These are phyloP conservation scores for Zygoascus flipseniorum DNA, from an alignment of 805 yeast species.

Conservation along the genomic window DNA sequence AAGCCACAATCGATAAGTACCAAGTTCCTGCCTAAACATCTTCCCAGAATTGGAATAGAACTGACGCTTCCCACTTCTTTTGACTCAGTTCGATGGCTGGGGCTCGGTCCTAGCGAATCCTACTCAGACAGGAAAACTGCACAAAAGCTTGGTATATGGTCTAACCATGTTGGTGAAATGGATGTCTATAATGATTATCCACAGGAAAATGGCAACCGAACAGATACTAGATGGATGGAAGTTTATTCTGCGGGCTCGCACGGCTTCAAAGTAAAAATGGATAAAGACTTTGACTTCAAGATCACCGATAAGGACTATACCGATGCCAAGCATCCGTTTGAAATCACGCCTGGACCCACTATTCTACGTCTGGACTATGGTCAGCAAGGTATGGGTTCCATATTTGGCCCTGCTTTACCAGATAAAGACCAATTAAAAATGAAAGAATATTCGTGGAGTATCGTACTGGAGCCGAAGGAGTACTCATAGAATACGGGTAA, in stretches of 20 bases:
- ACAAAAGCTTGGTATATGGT: slow-evolving; percentile 21
- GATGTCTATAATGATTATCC: slow-evolving; percentile 29
- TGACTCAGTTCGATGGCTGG: slow-evolving; percentile 25
- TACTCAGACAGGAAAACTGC: slow-evolving; percentile 28
- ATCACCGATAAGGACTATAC: slow-evolving; percentile 7
- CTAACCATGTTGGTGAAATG: slow-evolving; percentile 12
- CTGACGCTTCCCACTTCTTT: slow-evolving; percentile 18
- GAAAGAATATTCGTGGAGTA: no score
- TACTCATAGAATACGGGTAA: no score
- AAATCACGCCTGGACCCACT: slow-evolving; percentile 11
- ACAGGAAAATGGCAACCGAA: slow-evolving; percentile 31
- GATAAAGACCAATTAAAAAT: slow-evolving; percentile 1
- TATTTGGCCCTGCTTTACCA: slow-evolving; percentile 22
- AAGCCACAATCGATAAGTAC: slow-evolving; percentile 1
- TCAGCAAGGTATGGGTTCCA: slow-evolving; percentile 24
- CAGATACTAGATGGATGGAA: slow-evolving; percentile 26
- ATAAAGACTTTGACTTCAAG: slow-evolving; percentile 8
- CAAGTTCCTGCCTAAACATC: slow-evolving; percentile 17
- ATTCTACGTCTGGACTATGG: slow-evolving; percentile 19
- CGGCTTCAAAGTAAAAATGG: slow-evolving; percentile 5
- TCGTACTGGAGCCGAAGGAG: no score
- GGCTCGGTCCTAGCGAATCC: slow-evolving; percentile 31
- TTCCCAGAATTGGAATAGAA: slow-evolving; percentile 30
- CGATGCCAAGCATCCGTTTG: slow-evolving; percentile 20
- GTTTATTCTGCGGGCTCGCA: slow-evolving; percentile 1